Percentiles rank a stretch among this genome's conserved stretches.
Conservation (phyloP, 495 filamentous ascomycete genomes). For the Podospora pseudoanserina region DNA sequence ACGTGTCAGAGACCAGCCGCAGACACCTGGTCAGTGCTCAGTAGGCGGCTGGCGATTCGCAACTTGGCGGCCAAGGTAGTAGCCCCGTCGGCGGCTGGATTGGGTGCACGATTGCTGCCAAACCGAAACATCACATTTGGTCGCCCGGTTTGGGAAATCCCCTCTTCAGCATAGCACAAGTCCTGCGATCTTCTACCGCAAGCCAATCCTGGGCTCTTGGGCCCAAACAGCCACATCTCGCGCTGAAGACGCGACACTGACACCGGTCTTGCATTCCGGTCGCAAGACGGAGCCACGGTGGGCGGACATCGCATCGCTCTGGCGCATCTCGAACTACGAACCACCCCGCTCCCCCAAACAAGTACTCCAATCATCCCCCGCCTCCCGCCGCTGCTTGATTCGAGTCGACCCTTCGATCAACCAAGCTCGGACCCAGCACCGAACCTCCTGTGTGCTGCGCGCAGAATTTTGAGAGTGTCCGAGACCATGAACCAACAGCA, state of each 20-base stretch:
- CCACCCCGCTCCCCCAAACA: conserved; percentile 3
- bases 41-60: conserved; percentile 7
- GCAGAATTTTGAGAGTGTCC: background rate
- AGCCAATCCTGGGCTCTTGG: conserved; percentile 8
- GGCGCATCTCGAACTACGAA: background rate
- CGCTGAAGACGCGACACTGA: background rate
- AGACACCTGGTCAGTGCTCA: conserved; percentile 10
- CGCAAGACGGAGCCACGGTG: background rate
- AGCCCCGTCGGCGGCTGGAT: conserved; percentile 1
- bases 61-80: background rate
- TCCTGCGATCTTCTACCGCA: background rate
- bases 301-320: conserved; percentile 2
- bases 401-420: background rate
- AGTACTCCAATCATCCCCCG: conserved; percentile 7
- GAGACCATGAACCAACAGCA: conserved; percentile 47
- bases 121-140: conserved; percentile 2
- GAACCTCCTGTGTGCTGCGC: background rate
- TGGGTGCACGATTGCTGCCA: conserved; percentile 14
- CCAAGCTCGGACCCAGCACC: background rate
- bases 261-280: background rate
- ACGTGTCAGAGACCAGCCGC: background rate
- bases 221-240: conserved; percentile 3
- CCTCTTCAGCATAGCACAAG: background rate
- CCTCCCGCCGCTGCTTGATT: conserved; percentile 10
- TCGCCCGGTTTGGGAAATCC: background rate